Base-by-base conservation (phyloP, 306 rosid genomes). In the Cucumis hystrix region DNA sequence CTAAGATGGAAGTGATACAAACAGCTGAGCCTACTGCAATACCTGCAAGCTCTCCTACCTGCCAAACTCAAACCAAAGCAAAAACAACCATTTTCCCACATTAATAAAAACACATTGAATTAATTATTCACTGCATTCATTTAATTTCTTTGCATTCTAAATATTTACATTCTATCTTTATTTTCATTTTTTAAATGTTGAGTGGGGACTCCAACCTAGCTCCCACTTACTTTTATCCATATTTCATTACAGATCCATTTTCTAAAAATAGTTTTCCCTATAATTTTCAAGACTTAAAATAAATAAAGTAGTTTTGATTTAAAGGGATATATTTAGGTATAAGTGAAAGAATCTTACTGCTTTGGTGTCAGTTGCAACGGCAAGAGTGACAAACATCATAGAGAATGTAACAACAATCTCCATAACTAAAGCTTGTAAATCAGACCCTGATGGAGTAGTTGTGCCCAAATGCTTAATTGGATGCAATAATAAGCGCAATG, bases 11-110 rank as follows among this genome's bases (percentile, higher is more conserved):
- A 74, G 97, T 89, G 40, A 93, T 88, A 88, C 87, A 73, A 49
- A 91, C 94, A 23, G 97, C 91, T 14, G 85, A 88, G 56, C 96
- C 98, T 66, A 93, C 97, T 33, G 97, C 98, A 7, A 88, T 79
- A 47, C 98, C 98, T 6, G 92, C 89, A 17, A 93, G 79, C 61
- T 86, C 86, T 73, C 97, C 88, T 7, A 82, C 69, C 96, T 91
- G 88, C 63, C 74, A 6, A 33, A 4, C 5, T 4, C 4, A 33
- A 33, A 33, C 3, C 37, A 28, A 28, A 28, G 3, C 30, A 1
- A 63, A 74, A 52, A 30, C 25, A 49, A 73, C 37, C 41, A 51
- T 28, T 72, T 71, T 21, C 6, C 18, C 6, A 40, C 13, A 51
- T 72, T 23, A 25, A 69, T 13, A 13, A 30, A 62, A 28, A 25